A percentile compares a stretch with the other conserved stretches of the same genome.
Evolutionary conservation across 2,329 filamentous ascomycete species (phyloP).

Genomic region (Aureobasidium melanogenum): DNA sequence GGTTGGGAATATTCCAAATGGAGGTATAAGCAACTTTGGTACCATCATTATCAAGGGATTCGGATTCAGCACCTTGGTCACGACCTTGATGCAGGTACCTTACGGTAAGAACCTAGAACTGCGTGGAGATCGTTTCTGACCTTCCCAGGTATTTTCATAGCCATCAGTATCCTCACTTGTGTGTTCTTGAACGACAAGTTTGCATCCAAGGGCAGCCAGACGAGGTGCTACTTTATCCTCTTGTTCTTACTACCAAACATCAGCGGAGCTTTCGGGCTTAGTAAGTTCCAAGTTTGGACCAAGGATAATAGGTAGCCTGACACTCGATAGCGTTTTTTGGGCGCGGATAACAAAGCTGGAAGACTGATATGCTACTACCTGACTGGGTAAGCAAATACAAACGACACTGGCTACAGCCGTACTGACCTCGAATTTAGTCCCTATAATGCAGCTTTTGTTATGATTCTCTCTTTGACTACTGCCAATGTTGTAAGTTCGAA

Average conservation of each 20-base stretch:
- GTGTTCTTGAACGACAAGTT: constrained; percentile 38
- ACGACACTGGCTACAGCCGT: neutral
- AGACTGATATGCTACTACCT: constrained; percentile 52
- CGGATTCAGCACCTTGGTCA: constrained; percentile 43
- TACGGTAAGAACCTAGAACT: constrained; percentile 20
- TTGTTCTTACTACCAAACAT: constrained; percentile 48
- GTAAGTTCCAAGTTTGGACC: neutral
- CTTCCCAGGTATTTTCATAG: constrained; percentile 34
- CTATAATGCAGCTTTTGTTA: constrained; percentile 44
- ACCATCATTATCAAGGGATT: constrained; percentile 46
- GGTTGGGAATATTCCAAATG: constrained; percentile 43
- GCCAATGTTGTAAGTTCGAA: constrained; percentile 38
- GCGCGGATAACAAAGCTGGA: constrained; percentile 40
- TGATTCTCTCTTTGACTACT: constrained; percentile 39
- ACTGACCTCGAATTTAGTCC: constrained; percentile 29
- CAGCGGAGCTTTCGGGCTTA: constrained; percentile 48
- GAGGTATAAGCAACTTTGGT: constrained; percentile 39
- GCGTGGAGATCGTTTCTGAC: neutral
- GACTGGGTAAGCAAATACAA: constrained; percentile 28
- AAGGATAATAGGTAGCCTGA: neutral
- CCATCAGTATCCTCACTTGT: constrained; percentile 39
- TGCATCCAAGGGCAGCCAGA: constrained; percentile 14
- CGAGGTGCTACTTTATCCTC: constrained; percentile 15
- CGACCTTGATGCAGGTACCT: constrained; percentile 45
- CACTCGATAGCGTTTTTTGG: constrained; percentile 39